Evolutionary conservation across 2,329 filamentous ascomycete genomes (phyloP).

Genomic region (Xylariaceae sp.): DNA sequence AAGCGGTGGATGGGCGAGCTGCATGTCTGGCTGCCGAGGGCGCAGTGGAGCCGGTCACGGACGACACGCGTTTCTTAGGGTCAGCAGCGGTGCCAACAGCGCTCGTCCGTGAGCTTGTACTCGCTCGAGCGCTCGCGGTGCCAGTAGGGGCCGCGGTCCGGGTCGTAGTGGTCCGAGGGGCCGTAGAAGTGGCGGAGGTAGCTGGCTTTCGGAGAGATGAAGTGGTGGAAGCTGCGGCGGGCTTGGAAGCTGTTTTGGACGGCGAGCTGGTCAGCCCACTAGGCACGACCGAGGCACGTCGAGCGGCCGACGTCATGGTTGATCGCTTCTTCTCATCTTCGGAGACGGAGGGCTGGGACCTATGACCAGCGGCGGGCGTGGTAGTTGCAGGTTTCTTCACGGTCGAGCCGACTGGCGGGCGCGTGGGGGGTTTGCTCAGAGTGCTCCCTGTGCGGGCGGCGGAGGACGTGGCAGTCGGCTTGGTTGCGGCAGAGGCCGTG

Average conservation of each 20-base stretch:
- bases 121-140: slow-evolving; percentile 21
- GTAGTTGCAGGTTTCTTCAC: slow-evolving; percentile 33
- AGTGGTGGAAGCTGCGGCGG: slow-evolving; percentile 30
- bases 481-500: slow-evolving; percentile 23
- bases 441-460: slow-evolving; percentile 36
- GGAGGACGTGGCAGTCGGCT: slow-evolving; percentile 28
- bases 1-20: slow-evolving; percentile 38
- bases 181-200: slow-evolving; percentile 19
- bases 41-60: slow-evolving; percentile 38
- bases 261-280: slow-evolving; percentile 35
- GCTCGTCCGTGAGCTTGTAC: slow-evolving; percentile 34
- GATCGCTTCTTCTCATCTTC: slow-evolving; percentile 48
- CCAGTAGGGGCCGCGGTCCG: slow-evolving; percentile 38
- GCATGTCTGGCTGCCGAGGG: slow-evolving; percentile 39
- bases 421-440: slow-evolving; percentile 47
- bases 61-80: slow-evolving; percentile 56
- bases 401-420: slow-evolving; percentile 38
- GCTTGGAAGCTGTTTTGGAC: slow-evolving; percentile 32
- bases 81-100: slow-evolving; percentile 41
- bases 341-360: slow-evolving; percentile 46
- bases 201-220: slow-evolving; percentile 32
- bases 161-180: slow-evolving; percentile 33
- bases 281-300: slow-evolving; percentile 43
- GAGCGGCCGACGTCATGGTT: slow-evolving; percentile 36
- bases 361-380: slow-evolving; percentile 40